These are phyloP conservation scores for Halophytophthora polymorphica DNA, from an alignment of 352 stramenopile genomes.

Conservation along the genomic window DNA sequence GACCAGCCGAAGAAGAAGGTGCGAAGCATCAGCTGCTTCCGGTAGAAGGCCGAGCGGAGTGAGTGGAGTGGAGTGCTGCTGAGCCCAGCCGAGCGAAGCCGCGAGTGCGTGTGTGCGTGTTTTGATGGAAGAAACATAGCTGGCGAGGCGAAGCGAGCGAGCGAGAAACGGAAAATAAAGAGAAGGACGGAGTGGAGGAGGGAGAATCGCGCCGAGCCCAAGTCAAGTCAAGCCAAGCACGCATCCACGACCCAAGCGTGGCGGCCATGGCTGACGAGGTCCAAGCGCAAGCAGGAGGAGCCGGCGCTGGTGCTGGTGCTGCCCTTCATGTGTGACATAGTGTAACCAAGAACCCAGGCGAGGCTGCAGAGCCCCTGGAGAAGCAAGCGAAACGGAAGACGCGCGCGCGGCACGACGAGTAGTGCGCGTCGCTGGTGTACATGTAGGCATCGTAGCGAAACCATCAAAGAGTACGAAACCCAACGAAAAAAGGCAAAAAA, in stretches of 20 bases:
- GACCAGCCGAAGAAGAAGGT: slow-evolving; percentile 82
- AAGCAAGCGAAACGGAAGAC: background rate
- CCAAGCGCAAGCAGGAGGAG: background rate
- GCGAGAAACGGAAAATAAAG: slow-evolving; percentile 37
- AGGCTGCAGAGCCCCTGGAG: too few species aligned
- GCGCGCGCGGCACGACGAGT: too few species aligned
- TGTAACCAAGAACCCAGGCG: background rate
- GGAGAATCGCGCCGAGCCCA: slow-evolving; percentile 5
- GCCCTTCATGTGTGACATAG: background rate
- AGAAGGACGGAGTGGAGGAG: slow-evolving; percentile 18
- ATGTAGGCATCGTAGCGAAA: background rate
- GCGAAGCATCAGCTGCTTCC: slow-evolving; percentile 87
- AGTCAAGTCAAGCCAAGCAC: background rate
- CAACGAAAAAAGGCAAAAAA: background rate
- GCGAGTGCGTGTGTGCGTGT: slow-evolving; percentile 35
- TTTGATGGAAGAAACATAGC: slow-evolving; percentile 55
- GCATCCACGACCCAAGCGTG: background rate
- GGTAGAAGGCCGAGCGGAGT: slow-evolving; percentile 23
- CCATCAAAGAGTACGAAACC: slow-evolving; percentile 1
- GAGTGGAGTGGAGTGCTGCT: background rate
- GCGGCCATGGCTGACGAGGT: background rate
- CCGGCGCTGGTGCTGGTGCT: background rate
- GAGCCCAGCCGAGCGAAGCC: slow-evolving; percentile 6
- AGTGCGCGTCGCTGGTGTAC: slow-evolving; percentile 18
- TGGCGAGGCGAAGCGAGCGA: slow-evolving; percentile 7